Evolutionary conservation across 2,329 filamentous ascomycete species (phyloP), one percentile per base, ranked within the genome.

Genomic region (Colletotrichum sublineola): DNA sequence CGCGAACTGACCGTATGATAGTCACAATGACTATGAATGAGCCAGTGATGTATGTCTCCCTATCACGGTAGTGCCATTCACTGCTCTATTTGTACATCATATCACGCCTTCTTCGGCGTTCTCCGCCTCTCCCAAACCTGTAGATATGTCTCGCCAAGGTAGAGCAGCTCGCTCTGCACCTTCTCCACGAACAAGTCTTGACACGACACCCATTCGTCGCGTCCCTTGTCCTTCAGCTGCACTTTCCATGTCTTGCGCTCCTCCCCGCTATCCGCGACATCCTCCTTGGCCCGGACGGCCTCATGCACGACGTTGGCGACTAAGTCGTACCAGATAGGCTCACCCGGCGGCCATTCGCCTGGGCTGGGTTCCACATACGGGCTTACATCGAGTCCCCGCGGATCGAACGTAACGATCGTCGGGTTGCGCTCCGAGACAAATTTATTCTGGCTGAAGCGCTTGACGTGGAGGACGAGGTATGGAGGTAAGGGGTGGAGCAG

Each of bases 351-450:
- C 81, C 92, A 90, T 48, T 92, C 80, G 6, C 86, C 83, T 0
- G 94, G 93, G 78, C 95, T 94, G 0, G 96, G 95, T 83, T 98
- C 94, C 15, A 97, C 94, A 78, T 96, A 98, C 0, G 95, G 95
- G 6, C 91, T 88, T 86, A 98, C 92, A 80, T 99, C 95, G 11
- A 99, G 90, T 53, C 92, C 79, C 73, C 92, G 89, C 5, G 94
- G 92, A 75, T 96, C 94, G 82, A 98, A 99, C 0, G 96, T 98
- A 75, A 99, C 96, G 78, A 99, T 99, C 12, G 96, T 99, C 1
- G 96, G 96, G 81, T 99, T 99, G 63, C 96, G 93, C 83, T 98
- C 96, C 2, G 93, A 90, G 29, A 99, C 94, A 79, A 99, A 99
- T 81, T 98, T 97, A 86, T 99, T 99, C 76, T 93, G 92, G 76